Base-by-base conservation (phyloP, 2,329 filamentous ascomycete species). In the Passalora sequoiae region DNA sequence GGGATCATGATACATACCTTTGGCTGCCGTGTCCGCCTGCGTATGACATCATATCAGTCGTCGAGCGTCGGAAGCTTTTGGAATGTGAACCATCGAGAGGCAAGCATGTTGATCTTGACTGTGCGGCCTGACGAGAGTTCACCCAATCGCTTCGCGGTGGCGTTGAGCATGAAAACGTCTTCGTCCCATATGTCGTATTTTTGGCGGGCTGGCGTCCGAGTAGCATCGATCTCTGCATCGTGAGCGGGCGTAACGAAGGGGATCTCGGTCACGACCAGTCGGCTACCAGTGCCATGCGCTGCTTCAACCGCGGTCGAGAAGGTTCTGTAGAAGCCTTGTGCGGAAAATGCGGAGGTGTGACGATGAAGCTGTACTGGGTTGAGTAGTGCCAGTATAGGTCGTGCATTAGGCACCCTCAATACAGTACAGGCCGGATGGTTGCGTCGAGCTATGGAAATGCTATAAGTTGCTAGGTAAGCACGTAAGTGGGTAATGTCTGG, bases 401-500 rank as follows among this genome's bases (percentile, higher is more conserved):
- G 30, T 4, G 39, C 49, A 17, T 38, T 32, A 13, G 38, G 24
- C 20, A 44, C 38, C 15, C 50, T 43, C 13, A 50, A 30, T 8
- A 31, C 45, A 21, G 25, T 47, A 21, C 46, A 43, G 16, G 15
- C 13, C 25, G 38, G 40, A n/a, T 15, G 16, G 17, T 33, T 20
- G 16, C 42, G 44, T 12, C 42, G 39, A 4, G 44, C 19, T 22
- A 51, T 41, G 6, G 43, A 49, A 13, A 37, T 39, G 37, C 39
- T 47, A 43, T 53, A 50, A 17, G 35, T 46, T 9, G 57, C 50
- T 7, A 96, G 72, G 57, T 83, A 86, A 25, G 86, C 86, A 41
- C 87, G 82, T 5, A 95, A 76, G 62, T 86, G 81, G 16, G 84
- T 80, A 41, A 92, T 75, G 2, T 84, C 87, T 0, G 86, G 80